phyloP scores from a whole-genome alignment of 768 basidiomycete genomes.

The Krasilnikovozyma curviuscula region DNA sequence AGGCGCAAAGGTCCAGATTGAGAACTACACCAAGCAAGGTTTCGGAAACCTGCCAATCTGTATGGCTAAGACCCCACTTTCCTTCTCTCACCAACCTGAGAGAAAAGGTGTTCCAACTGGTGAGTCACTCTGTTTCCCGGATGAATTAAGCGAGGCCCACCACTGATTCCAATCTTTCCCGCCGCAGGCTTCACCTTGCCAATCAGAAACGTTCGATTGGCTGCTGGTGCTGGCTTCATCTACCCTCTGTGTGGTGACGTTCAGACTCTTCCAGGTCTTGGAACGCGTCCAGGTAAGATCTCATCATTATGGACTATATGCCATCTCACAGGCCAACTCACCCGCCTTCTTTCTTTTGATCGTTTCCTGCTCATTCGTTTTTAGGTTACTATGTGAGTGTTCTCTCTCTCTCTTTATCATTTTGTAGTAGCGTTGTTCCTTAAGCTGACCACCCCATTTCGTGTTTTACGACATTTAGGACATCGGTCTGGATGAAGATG shows the following conservation, averaged over 20 bases:
- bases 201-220: slow-evolving; percentile 66
- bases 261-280: slow-evolving; percentile 94
- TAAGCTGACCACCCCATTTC: too few relatives aligned
- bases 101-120: slow-evolving; percentile 75
- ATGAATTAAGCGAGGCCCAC: too few relatives aligned
- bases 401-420: too few relatives aligned
- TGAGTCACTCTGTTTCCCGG: slow-evolving; percentile 19
- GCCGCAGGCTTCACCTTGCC: slow-evolving; percentile 68
- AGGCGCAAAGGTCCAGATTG: slow-evolving; percentile 62
- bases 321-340: too few relatives aligned
- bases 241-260: slow-evolving; percentile 74
- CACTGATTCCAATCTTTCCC: not conserved
- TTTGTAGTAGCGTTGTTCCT: too few relatives aligned
- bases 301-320: too few relatives aligned
- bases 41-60: slow-evolving; percentile 42
- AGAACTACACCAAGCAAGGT: slow-evolving; percentile 66
- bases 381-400: too few relatives aligned
- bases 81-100: slow-evolving; percentile 84
- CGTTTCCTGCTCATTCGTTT: too few relatives aligned
- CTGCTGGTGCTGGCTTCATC: slow-evolving; percentile 87
- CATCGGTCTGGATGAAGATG: slow-evolving; percentile 9
- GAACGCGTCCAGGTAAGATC: slow-evolving; percentile 70
- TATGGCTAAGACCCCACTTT: slow-evolving; percentile 96
- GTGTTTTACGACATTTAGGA: too few relatives aligned
- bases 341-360: too few relatives aligned